Evolutionary conservation across 2,329 filamentous ascomycete genomes (phyloP), one percentile per base, ranked within the genome.

Genomic region (Trichoderma sp.): DNA sequence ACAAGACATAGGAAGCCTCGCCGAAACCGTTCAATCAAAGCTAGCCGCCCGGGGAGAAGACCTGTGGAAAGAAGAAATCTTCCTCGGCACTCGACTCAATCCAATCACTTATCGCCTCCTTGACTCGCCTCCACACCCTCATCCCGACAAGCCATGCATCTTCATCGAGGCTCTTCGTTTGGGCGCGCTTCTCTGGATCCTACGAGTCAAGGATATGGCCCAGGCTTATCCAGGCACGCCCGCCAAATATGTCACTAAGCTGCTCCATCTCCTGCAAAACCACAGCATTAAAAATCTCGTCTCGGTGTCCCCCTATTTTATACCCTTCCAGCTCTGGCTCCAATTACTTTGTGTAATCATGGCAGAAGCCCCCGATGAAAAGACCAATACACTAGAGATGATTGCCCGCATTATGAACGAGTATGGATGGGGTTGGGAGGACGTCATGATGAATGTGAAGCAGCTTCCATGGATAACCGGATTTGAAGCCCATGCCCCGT

Each of bases 41-140:
- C 12, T 60, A n/a, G 32, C 34, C n/a, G 12, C 10, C 17, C 4
- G 42, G 22, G 64, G 64, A 17, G 29, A 67, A 2, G 32, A 67
- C 5, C 22, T 67, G 5, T 67, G 64, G 64, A 53, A 52, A n/a
- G 54, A 67, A 42, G 64, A 67, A 53, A n/a, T 67, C 29, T 60
- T 39, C 22, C 32, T 67, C 34, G 64, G 64, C 34, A 53, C 52
- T 1, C 64, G 42, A 12, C 53, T 67, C 6, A 67, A 67, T 8
- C 64, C 64, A 2, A 67, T 67, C 45, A 32, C 64, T 17, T 59
- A 67, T 29, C 64, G 64, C 9, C 25, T 67, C 2, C 45, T 67
- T n/a, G 42, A 67, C 13, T 53, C 64, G 13, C 35, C 56, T 22
- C 22, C 52, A 8, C 29, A 39, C 13, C 15, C 45, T 7, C 64